Evolutionary conservation across 176 grass and related monocot species (phyloP).

Genomic region (Aegilops bicornis): DNA sequence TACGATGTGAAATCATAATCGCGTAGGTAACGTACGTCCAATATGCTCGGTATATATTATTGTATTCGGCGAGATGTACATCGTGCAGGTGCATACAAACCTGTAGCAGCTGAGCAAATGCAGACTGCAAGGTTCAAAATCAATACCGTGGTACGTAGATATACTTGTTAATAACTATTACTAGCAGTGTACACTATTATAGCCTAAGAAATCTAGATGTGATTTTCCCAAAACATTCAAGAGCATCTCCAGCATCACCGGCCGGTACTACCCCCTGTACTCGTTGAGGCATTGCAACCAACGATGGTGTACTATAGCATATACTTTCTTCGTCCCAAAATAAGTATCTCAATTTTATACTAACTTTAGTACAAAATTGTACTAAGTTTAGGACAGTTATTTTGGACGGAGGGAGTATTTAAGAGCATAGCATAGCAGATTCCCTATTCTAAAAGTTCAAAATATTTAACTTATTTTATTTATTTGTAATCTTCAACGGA

Average conservation of each 20-base stretch:
- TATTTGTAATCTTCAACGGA: too few species aligned
- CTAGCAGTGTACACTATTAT: background rate
- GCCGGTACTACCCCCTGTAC: background rate
- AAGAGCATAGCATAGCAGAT: too few species aligned
- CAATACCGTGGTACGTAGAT: background rate
- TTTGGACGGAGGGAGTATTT: too few species aligned
- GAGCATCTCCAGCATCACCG: background rate
- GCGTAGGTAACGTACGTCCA: background rate
- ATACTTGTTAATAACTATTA: background rate
- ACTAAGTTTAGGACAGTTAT: too few species aligned
- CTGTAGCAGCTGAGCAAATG: background rate
- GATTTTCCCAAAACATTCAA: background rate
- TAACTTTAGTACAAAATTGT: too few species aligned
- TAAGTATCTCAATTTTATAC: too few species aligned
- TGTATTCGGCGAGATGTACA: background rate
- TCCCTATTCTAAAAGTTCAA: too few species aligned
- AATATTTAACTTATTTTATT: too few species aligned
- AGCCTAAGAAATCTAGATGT: background rate
- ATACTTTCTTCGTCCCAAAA: too few species aligned
- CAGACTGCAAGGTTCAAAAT: background rate
- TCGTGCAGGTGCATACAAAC: background rate
- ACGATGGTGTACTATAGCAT: background rate
- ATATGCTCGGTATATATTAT: background rate
- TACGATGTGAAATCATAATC: background rate
- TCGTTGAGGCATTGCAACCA: background rate